Conservation (phyloP, 2,329 filamentous ascomycete genomes). For the Aureobasidium musti region DNA sequence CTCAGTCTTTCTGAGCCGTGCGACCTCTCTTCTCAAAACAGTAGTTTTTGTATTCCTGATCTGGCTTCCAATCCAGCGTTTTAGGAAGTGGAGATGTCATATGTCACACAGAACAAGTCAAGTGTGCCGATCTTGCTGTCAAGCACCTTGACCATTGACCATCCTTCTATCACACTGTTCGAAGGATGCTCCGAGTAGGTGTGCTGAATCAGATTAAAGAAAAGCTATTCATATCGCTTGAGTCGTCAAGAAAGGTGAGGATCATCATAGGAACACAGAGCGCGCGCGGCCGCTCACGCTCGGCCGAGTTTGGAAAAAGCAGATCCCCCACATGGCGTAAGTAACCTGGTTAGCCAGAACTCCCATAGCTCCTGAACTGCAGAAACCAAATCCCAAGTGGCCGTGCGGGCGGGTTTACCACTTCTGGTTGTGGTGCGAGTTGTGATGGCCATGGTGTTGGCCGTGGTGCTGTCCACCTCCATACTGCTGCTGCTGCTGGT, state of each 20-base stretch:
- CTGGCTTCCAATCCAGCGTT: background rate
- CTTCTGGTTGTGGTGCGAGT: constrained; percentile 33
- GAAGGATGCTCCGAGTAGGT: background rate
- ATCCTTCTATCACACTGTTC: background rate
- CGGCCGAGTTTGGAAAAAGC: constrained; percentile 21
- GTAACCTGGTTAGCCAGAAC: background rate
- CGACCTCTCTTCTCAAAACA: background rate
- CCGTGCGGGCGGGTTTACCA: constrained; percentile 4
- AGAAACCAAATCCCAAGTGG: background rate
- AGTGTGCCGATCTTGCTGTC: background rate
- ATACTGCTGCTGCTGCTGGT: constrained; percentile 17
- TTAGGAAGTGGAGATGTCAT: constrained; percentile 22
- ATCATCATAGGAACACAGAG: background rate
- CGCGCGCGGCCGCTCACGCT: constrained; percentile 1
- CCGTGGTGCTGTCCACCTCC: background rate
- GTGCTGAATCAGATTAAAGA: background rate
- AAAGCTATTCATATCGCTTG: constrained; percentile 11
- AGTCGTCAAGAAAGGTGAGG: background rate
- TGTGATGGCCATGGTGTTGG: constrained; percentile 37
- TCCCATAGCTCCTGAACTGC: background rate
- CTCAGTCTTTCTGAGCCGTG: background rate
- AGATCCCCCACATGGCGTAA: constrained; percentile 21
- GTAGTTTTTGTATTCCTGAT: background rate
- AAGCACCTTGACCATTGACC: background rate
- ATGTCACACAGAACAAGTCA: constrained; percentile 9